Evolutionary conservation across 371 early-diverging fungal species (phyloP).

Genomic region (Mortierella sp.): DNA sequence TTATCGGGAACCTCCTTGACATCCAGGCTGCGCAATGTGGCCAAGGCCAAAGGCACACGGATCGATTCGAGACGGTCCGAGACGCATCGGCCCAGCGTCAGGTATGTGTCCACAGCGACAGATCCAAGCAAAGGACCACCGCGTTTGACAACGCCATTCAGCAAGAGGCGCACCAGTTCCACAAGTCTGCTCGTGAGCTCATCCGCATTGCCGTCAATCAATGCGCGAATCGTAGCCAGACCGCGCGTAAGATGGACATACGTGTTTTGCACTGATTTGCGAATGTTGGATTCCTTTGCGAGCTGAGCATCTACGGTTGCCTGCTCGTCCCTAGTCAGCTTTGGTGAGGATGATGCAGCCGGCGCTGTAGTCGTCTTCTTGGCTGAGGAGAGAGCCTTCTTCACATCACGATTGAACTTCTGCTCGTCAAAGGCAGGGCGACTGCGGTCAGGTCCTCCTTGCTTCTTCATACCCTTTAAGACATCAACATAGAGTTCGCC

Average conservation of each 20-base stretch:
- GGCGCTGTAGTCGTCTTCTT: constrained; percentile 68
- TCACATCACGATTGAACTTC: constrained; percentile 88
- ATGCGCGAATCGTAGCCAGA: constrained; percentile 71
- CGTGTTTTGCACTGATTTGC: constrained; percentile 70
- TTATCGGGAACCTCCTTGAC: constrained; percentile 70
- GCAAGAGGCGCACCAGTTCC: constrained; percentile 60
- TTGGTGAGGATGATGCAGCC: constrained; percentile 55
- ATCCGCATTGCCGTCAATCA: constrained; percentile 69
- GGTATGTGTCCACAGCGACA: constrained; percentile 67
- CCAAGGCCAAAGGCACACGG: constrained; percentile 68
- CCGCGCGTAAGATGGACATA: constrained; percentile 67
- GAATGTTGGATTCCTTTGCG: constrained; percentile 80
- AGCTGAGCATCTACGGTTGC: constrained; percentile 78
- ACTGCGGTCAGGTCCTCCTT: constrained; percentile 60
- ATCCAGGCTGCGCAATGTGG: constrained; percentile 77
- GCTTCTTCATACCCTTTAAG: constrained; percentile 58
- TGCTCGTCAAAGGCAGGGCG: constrained; percentile 74
- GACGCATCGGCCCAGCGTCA: constrained; percentile 63
- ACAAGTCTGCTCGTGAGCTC: constrained; percentile 59
- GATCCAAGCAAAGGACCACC: constrained; percentile 69
- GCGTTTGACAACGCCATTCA: constrained; percentile 64
- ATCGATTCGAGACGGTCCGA: constrained; percentile 62
- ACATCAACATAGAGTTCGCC: constrained; percentile 77
- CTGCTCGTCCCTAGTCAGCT: constrained; percentile 87
- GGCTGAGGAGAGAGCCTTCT: constrained; percentile 73